Percentiles rank a stretch among this genome's conserved stretches.
Conservation (phyloP, 345 rosid genomes). For the Aquilaria yunnanensis region DNA sequence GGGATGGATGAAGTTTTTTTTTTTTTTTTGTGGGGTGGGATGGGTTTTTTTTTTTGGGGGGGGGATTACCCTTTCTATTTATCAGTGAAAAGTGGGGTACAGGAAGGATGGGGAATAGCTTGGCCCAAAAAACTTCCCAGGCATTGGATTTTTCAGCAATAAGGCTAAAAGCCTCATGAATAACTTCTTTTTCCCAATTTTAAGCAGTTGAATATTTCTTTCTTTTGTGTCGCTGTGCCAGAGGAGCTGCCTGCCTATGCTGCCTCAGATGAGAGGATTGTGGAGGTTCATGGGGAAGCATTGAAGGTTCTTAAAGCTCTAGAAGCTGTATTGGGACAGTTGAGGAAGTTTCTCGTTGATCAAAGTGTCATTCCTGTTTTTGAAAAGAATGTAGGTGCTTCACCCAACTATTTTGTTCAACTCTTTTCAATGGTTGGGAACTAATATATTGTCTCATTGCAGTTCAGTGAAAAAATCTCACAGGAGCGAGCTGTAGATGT, state of each 20-base stretch:
- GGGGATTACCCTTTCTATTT: too few relatives aligned
- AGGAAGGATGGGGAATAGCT: too few relatives aligned
- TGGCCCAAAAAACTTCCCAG: too few relatives aligned
- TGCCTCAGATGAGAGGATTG: conserved; percentile 28
- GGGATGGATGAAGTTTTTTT: too few relatives aligned
- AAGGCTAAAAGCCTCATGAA: too few relatives aligned
- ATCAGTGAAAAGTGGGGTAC: too few relatives aligned
- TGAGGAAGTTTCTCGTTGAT: conserved; percentile 36
- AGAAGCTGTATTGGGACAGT: conserved; percentile 29
- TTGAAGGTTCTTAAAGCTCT: conserved; percentile 22
- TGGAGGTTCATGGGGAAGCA: conserved; percentile 31
- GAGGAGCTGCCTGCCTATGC: conserved; percentile 32
- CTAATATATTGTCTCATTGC: conserved; percentile 8
- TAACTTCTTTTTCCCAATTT: too few relatives aligned
- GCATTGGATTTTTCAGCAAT: too few relatives aligned
- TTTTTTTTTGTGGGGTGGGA: too few relatives aligned
- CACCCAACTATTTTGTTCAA: background rate
- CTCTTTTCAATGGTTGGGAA: background rate
- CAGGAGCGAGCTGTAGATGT: conserved; percentile 25
- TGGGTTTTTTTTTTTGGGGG: too few relatives aligned
- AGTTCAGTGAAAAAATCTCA: conserved; percentile 25
- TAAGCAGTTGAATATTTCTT: background rate
- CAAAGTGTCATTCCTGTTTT: conserved; percentile 30
- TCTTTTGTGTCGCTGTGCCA: background rate
- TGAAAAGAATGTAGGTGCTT: conserved; percentile 30